Evolutionary conservation across 2,329 filamentous ascomycete genomes (phyloP).

Genomic region (Trichoderma afroharzianum): DNA sequence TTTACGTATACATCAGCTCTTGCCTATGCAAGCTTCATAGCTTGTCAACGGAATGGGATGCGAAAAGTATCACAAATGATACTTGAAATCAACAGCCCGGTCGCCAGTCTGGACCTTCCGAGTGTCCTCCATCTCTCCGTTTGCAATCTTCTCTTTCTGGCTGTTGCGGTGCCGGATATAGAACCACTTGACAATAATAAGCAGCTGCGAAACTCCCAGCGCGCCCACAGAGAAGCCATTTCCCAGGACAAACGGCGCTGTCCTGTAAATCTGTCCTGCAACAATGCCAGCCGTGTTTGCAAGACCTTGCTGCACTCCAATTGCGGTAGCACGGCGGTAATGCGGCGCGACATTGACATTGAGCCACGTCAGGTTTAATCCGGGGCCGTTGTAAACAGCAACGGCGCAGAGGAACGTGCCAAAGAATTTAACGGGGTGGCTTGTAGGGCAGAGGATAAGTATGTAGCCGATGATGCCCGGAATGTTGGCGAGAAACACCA

Average conservation of each 20-base stretch:
- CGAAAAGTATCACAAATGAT: conserved; percentile 32
- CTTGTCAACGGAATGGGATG: not conserved
- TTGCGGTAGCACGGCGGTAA: conserved; percentile 43
- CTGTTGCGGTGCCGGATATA: conserved; percentile 45
- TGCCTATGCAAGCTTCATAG: not conserved
- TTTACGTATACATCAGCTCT: not conserved
- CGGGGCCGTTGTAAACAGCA: conserved; percentile 45
- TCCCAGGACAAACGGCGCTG: conserved; percentile 32
- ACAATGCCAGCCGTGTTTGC: conserved; percentile 46
- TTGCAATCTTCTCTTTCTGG: conserved; percentile 33
- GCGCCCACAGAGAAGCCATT: conserved; percentile 27
- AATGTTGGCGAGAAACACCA: conserved; percentile 56
- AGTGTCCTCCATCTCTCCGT: conserved; percentile 41
- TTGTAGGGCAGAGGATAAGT: conserved; percentile 44
- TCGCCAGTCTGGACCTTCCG: conserved; percentile 46
- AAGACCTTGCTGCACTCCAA: conserved; percentile 44
- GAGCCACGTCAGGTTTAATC: conserved; percentile 46
- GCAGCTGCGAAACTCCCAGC: conserved; percentile 30
- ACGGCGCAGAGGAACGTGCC: conserved; percentile 47
- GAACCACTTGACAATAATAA: conserved; percentile 38
- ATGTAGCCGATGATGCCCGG: conserved; percentile 49
- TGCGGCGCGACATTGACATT: conserved; percentile 44
- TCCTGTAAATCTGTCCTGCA: conserved; percentile 36
- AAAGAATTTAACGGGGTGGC: conserved; percentile 48
- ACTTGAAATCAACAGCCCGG: conserved; percentile 45